Base-by-base conservation (phyloP, 1,139 yeast species). In the Yamadazyma atmosphaerica region DNA sequence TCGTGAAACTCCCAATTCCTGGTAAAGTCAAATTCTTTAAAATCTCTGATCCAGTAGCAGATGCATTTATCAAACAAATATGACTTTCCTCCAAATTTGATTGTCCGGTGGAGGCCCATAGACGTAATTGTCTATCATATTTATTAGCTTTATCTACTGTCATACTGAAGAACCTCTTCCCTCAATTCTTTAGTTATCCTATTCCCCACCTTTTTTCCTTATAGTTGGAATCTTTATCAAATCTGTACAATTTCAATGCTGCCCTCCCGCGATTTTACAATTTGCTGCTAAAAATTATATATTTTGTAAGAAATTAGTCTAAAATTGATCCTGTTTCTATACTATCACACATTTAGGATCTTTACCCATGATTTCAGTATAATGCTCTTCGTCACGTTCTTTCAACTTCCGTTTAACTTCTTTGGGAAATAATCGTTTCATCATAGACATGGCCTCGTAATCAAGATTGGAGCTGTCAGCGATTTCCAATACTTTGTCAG, bases 91-190 rank as follows among this genome's bases (percentile, higher is more conserved):
- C 79, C 25, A 92, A 67, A 3, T 72, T 70, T 6, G 63, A 50
- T 54, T 92, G 98, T 3, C 98, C 98, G 1, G 74, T 61, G 0
- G 75, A 54, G 0, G 88, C 92, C 98, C 98, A 92, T 14, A 92
- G 65, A 30, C 98, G 74, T 43, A 90, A 64, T 58, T 92, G 98
- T 34, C 98, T 74, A 61, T 92, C 98, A 58, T 88, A 90, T 47
- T 79, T 79, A 37, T 67, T 56, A 27, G 56, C 57, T 46, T 67
- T 72, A 34, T 69, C 70, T 46, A 68, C 68, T 40, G 44, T 46
- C 57, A 49, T 62, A 26, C 11, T 14, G 9, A n/a, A 4, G 16
- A n/a, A 12, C 27, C 27, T 7, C 4, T 24, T 19, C 8, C n/a
- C 27, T 7, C 13, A 5, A 24, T n/a, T n/a, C n/a, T 29, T n/a